phyloP scores from a whole-genome alignment of 192 early-diverging fungal species.

The Coemansia furcata region DNA sequence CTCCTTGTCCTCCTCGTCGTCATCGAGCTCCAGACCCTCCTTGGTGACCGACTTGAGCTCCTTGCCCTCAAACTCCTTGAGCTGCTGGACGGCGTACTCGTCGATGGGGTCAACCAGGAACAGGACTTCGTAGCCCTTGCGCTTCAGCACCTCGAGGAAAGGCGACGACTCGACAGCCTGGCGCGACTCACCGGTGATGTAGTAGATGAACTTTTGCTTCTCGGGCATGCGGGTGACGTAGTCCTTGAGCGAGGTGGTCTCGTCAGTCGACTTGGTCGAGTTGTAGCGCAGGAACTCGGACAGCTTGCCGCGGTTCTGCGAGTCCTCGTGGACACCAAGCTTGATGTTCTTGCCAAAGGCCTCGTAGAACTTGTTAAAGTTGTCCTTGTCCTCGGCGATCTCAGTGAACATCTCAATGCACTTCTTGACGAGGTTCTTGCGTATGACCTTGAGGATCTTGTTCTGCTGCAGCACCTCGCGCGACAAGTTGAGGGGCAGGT shows the following conservation, averaged over 20 bases:
- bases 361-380: conserved; percentile 99
- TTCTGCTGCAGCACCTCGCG: conserved; percentile 99
- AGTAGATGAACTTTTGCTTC: conserved; percentile 99
- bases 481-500: conserved; percentile 99
- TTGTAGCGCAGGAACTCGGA: conserved; percentile 95
- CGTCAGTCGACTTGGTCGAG: conserved; percentile 99
- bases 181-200: conserved; percentile 96
- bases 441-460: conserved; percentile 99
- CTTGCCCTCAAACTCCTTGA: conserved; percentile 99
- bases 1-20: conserved; percentile 98
- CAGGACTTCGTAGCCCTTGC: conserved; percentile 98
- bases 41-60: conserved; percentile 97
- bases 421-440: conserved; percentile 99
- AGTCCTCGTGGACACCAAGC: conserved; percentile 98
- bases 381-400: conserved; percentile 98
- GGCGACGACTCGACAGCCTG: conserved; percentile 95
- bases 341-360: conserved; percentile 99
- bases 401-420: conserved; percentile 97
- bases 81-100: conserved; percentile 97
- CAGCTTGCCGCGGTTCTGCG: conserved; percentile 95
- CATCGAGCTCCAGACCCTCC: conserved; percentile 99
- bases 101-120: conserved; percentile 99
- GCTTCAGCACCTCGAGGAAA: conserved; percentile 98
- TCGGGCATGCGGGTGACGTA: conserved; percentile 99
- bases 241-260: conserved; percentile 98